Evolutionary conservation across 148 eudicot genomes (phyloP).

Genomic region (Gaultheria prostrata): DNA sequence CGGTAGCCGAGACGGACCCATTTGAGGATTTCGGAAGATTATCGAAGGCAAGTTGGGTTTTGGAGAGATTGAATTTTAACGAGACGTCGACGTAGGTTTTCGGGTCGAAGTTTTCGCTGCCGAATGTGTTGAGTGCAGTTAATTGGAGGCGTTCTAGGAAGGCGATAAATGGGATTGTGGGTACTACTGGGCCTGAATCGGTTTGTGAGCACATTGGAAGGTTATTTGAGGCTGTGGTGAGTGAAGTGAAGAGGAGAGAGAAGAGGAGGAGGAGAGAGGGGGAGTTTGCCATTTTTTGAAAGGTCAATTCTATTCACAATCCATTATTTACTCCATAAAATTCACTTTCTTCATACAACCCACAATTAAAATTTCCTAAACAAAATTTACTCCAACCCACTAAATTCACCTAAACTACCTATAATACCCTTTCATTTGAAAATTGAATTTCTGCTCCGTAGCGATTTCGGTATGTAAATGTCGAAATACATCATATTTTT

Average conservation of each 20-base stretch:
- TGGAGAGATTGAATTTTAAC: constrained; percentile 44
- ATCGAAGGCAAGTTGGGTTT: constrained; percentile 39
- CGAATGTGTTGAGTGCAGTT: constrained; percentile 61
- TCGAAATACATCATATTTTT: too few relatives aligned
- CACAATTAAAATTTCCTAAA: too few relatives aligned
- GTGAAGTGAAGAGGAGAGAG: background rate
- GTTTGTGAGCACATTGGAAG: constrained; percentile 13
- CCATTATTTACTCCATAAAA: too few relatives aligned
- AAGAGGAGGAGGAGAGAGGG: background rate
- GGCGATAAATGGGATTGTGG: constrained; percentile 49
- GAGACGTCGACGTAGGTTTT: constrained; percentile 71
- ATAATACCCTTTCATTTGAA: too few relatives aligned
- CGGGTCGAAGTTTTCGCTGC: constrained; percentile 61
- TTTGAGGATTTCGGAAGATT: constrained; percentile 28
- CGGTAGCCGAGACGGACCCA: constrained; percentile 37
- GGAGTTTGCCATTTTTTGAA: constrained; percentile 15
- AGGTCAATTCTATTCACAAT: too few relatives aligned
- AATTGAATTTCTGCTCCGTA: too few relatives aligned
- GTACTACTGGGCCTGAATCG: constrained; percentile 41
- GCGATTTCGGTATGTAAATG: too few relatives aligned
- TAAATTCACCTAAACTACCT: too few relatives aligned
- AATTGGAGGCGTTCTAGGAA: constrained; percentile 59
- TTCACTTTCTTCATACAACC: too few relatives aligned
- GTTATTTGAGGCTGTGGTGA: constrained; percentile 9
- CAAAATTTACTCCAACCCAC: too few relatives aligned